phyloP scores from a whole-genome alignment of 2,329 filamentous ascomycete genomes.

The Pseudogymnoascus sp. region DNA sequence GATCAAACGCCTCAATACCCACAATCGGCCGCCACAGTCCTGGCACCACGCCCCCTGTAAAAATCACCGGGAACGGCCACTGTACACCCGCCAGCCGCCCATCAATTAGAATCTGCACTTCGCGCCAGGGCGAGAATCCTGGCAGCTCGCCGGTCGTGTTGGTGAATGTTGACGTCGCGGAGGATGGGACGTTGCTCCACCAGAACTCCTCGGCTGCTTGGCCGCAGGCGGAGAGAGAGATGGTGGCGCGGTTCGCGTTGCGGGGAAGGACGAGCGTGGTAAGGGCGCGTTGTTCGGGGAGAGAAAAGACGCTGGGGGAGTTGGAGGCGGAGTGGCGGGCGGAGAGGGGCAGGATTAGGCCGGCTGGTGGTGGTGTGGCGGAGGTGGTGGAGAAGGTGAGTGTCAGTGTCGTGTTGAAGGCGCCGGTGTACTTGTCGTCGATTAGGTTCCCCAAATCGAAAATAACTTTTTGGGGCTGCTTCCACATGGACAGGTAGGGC shows the following conservation, averaged over 20 bases:
- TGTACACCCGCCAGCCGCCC: conserved; percentile 62
- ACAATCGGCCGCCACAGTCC: conserved; percentile 71
- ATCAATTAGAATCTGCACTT: conserved; percentile 71
- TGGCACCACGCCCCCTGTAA: conserved; percentile 72
- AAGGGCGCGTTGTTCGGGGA: conserved; percentile 55
- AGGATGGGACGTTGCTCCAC: conserved; percentile 69
- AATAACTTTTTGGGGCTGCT: conserved; percentile 61
- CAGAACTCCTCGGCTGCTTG: conserved; percentile 76
- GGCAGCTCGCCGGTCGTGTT: conserved; percentile 48
- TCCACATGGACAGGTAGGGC: conserved; percentile 60
- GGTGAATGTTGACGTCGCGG: conserved; percentile 51
- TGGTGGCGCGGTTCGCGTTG: conserved; percentile 60
- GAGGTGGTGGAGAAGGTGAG: conserved; percentile 59
- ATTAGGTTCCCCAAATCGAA: conserved; percentile 74
- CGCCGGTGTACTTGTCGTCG: conserved; percentile 61
- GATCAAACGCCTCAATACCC: conserved; percentile 70
- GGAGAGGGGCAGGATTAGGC: conserved; percentile 61
- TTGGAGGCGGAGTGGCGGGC: conserved; percentile 42
- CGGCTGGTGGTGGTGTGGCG: conserved; percentile 42
- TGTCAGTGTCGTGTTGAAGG: conserved; percentile 66
- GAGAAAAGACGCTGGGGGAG: conserved; percentile 56
- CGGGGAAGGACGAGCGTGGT: conserved; percentile 55
- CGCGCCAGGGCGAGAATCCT: conserved; percentile 66
- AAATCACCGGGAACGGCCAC: conserved; percentile 78
- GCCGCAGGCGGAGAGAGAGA: conserved; percentile 70